These are phyloP conservation scores for Oleoguttula mirabilis DNA, from an alignment of 495 filamentous ascomycete species.

Conservation along the genomic window DNA sequence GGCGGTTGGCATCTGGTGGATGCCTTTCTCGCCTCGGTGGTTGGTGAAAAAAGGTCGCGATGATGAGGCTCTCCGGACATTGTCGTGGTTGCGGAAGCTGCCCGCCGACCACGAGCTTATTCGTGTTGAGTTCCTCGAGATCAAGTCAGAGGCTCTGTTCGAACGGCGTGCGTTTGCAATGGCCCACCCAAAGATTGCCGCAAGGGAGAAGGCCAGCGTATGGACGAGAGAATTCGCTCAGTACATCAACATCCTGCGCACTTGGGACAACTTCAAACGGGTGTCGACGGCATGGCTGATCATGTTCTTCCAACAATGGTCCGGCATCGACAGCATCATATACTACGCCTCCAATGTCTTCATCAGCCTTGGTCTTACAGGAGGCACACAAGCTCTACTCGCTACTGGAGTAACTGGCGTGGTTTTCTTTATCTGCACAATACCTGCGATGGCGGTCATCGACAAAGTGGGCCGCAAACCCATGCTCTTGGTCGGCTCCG, in stretches of 20 bases:
- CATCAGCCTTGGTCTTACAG: conserved; percentile 48
- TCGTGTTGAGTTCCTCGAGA: conserved; percentile 66
- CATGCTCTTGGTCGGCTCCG: not conserved
- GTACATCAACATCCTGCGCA: conserved; percentile 43
- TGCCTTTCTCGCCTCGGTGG: conserved; percentile 73
- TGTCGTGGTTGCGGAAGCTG: conserved; percentile 52
- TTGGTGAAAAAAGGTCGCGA: conserved; percentile 61
- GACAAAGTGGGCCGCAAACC: not conserved
- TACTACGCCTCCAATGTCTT: conserved; percentile 66
- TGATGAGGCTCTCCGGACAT: conserved; percentile 50
- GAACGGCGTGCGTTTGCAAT: conserved; percentile 62
- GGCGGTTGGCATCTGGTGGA: conserved; percentile 45
- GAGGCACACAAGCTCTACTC: conserved; percentile 52
- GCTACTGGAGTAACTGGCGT: conserved; percentile 71
- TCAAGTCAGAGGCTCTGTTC: conserved; percentile 64
- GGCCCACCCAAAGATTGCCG: conserved; percentile 54
- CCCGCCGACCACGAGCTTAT: conserved; percentile 48
- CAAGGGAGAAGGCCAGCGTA: not conserved
- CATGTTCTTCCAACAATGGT: conserved; percentile 73
- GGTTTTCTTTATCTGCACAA: conserved; percentile 39
- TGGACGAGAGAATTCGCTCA: conserved; percentile 20
- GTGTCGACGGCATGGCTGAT: conserved; percentile 53
- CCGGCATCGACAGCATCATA: conserved; percentile 52
- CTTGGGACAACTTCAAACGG: conserved; percentile 50
- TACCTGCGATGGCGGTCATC: conserved; percentile 38